Conservation (phyloP, 2,329 filamentous ascomycete species). For the Conoideocrella luteorostrata region DNA sequence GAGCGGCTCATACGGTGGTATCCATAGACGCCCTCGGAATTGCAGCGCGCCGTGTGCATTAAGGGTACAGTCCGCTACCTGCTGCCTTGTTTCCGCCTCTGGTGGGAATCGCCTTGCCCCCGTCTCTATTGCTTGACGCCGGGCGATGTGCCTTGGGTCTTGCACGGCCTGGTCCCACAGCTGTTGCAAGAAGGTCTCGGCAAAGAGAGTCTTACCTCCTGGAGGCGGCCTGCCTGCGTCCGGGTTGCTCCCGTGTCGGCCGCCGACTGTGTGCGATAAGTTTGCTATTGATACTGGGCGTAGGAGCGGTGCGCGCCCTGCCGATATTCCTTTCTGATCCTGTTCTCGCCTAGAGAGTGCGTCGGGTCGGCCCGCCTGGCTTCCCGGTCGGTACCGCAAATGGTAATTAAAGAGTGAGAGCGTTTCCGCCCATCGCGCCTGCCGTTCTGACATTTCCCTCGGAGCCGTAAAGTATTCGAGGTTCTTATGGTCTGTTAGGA, state of each 20-base stretch:
- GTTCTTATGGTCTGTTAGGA: slow-evolving; percentile 11
- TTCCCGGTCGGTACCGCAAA: not conserved
- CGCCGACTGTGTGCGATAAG: too few species aligned
- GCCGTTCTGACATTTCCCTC: not conserved
- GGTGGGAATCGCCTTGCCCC: not conserved
- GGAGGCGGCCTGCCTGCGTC: not conserved
- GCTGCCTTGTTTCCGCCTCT: not conserved
- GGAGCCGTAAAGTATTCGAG: slow-evolving; percentile 10
- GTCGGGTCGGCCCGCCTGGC: not conserved
- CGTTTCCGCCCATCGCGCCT: not conserved
- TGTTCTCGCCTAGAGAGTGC: not conserved
- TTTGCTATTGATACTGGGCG: not conserved
- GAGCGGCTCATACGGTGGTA: not conserved
- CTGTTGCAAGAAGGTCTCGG: not conserved
- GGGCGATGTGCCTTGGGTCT: not conserved
- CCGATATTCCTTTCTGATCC: not conserved
- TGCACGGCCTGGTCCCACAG: not conserved
- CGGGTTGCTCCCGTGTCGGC: not conserved
- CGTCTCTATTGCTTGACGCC: not conserved
- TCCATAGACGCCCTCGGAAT: not conserved
- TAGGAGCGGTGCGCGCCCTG: not conserved
- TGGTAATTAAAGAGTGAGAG: not conserved
- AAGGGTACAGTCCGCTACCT: slow-evolving; percentile 4
- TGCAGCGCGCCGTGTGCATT: slow-evolving; percentile 1
- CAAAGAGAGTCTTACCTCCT: too few species aligned